Evolutionary conservation across 495 filamentous ascomycete genomes (phyloP).

Genomic region (Bathelium albidoporum): DNA sequence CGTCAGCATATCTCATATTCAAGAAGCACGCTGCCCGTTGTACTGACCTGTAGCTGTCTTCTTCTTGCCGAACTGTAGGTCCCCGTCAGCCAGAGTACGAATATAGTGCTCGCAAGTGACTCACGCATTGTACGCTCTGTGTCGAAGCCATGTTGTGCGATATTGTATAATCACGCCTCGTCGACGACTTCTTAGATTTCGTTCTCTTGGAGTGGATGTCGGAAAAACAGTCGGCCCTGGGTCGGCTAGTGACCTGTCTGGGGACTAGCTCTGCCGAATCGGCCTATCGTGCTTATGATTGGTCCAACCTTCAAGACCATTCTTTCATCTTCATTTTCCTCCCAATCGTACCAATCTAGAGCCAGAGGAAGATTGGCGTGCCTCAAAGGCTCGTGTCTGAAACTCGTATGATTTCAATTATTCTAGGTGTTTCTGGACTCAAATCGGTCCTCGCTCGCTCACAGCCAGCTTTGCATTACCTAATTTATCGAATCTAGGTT

Average conservation of each 20-base stretch:
- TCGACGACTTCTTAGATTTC: not conserved
- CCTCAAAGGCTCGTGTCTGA: too few species aligned
- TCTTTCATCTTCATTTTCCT: too few species aligned
- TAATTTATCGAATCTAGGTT: not conserved
- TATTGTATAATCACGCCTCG: not conserved
- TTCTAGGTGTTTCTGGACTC: too few species aligned
- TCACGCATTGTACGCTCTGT: conserved; percentile 91
- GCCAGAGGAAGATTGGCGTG: too few species aligned
- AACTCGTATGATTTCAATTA: too few species aligned
- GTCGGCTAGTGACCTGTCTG: not conserved
- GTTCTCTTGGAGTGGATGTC: conserved; percentile 3
- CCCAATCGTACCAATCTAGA: too few species aligned
- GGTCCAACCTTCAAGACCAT: not conserved
- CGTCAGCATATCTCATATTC: conserved; percentile 25
- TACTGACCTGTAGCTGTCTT: conserved; percentile 30
- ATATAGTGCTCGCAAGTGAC: conserved; percentile 22
- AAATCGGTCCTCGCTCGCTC: too few species aligned
- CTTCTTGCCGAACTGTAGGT: conserved; percentile 29
- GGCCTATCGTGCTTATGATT: not conserved
- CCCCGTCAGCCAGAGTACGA: conserved; percentile 1
- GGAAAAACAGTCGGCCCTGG: not conserved
- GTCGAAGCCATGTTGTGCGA: conserved; percentile 56
- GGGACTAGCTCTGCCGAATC: not conserved
- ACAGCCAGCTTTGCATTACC: not conserved
- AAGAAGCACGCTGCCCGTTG: conserved; percentile 2